These are phyloP conservation scores for Casuarina cunninghamiana DNA, from an alignment of 306 rosid genomes.

Conservation along the genomic window DNA sequence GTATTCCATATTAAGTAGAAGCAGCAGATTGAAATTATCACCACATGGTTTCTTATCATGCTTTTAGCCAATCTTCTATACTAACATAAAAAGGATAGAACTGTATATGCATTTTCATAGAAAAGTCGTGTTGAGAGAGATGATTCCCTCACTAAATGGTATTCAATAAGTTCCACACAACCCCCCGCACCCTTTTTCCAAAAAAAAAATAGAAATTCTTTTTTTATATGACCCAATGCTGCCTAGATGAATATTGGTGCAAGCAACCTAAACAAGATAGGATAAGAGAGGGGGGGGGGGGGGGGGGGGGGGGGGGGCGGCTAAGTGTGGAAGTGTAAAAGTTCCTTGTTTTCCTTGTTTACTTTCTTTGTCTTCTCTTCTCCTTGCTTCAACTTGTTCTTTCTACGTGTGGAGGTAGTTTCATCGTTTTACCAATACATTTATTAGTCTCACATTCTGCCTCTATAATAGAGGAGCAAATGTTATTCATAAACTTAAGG, in stretches of 20 bases:
- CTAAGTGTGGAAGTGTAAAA: not conserved
- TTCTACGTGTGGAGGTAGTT: not conserved
- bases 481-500: not conserved
- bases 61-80: not conserved
- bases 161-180: not conserved
- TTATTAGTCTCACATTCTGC: not conserved
- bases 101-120: not conserved
- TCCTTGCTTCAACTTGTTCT: not conserved
- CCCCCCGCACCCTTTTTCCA: no score
- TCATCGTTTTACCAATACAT: not conserved
- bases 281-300: not conserved
- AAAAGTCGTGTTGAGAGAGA: not conserved
- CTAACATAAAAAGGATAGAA: not conserved
- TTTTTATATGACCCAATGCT: not conserved
- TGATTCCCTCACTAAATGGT: not conserved
- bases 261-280: not conserved
- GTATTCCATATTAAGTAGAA: not conserved
- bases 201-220: no score
- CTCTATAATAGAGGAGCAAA: not conserved
- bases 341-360: not conserved
- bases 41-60: not conserved
- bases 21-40: not conserved
- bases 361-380: not conserved
- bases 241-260: not conserved
- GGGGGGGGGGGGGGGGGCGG: no score